Percentiles rank a stretch among this genome's conserved stretches.
These are phyloP conservation scores for Phytophthora hybrid DNA, from an alignment of 352 stramenopile species.

Conservation along the genomic window DNA sequence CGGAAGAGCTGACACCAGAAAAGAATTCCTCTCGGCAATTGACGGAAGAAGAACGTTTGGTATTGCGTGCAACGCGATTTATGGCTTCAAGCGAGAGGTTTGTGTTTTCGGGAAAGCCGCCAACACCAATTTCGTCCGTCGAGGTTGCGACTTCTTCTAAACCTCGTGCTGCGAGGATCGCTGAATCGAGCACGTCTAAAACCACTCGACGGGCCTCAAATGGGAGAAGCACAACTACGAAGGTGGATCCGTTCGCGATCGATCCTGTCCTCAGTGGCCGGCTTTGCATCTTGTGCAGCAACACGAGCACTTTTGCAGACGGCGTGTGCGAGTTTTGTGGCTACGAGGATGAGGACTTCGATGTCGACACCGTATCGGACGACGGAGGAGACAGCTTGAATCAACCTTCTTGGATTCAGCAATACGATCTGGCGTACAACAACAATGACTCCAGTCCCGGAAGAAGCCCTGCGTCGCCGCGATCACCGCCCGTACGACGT, in stretches of 20 bases:
- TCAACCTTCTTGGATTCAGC: conserved; percentile 18
- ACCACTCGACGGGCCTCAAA: not conserved
- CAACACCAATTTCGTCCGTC: not conserved
- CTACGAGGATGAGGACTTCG: conserved; percentile 38
- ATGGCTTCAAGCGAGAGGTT: conserved; percentile 40
- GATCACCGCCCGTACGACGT: not conserved
- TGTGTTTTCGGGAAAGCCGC: conserved; percentile 18
- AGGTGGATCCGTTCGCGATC: conserved; percentile 25
- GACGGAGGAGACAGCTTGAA: conserved; percentile 13
- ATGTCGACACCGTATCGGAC: conserved; percentile 20
- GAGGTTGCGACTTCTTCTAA: not conserved
- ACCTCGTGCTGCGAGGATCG: not conserved
- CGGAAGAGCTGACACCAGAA: conserved; percentile 8
- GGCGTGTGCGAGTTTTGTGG: conserved; percentile 53
- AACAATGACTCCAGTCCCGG: conserved; percentile 15
- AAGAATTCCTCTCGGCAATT: conserved; percentile 7
- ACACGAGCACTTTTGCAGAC: conserved; percentile 44
- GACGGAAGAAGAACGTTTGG: conserved; percentile 32
- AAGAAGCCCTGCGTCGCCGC: not conserved
- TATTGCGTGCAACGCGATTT: conserved; percentile 28
- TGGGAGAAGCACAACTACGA: not conserved
- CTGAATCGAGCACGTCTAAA: not conserved
- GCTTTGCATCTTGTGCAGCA: conserved; percentile 47
- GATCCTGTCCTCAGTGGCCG: conserved; percentile 25
- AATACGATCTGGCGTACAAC: conserved; percentile 22